Percentiles rank a stretch among this genome's conserved stretches.
These are phyloP conservation scores for Planoprotostelium fungivorum DNA, from an alignment of 78 protist species.

Conservation along the genomic window DNA sequence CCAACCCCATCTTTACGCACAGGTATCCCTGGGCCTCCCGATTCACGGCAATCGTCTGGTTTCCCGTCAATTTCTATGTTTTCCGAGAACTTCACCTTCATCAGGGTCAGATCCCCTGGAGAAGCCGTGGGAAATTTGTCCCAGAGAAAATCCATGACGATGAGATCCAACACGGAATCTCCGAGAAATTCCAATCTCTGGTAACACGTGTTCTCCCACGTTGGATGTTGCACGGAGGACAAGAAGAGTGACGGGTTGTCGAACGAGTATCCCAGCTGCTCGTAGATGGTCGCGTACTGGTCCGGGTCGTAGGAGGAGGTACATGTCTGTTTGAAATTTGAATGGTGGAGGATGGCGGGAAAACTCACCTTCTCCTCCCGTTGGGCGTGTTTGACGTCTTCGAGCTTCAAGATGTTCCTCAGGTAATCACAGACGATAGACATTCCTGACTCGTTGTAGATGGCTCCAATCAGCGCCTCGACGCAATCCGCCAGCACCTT, in stretches of 20 bases:
- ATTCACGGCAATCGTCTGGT: background rate
- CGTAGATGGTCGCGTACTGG: background rate
- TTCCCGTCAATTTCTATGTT: background rate
- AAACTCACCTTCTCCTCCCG: too few species aligned
- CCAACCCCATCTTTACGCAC: background rate
- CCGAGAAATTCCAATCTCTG: constrained; percentile 54
- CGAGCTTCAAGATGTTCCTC: too few species aligned
- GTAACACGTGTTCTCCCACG: background rate
- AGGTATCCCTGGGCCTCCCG: background rate
- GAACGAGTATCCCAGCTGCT: background rate
- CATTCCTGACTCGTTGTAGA: too few species aligned
- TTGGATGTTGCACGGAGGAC: background rate
- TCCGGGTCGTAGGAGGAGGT: too few species aligned
- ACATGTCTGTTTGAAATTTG: too few species aligned
- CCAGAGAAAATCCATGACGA: constrained; percentile 21
- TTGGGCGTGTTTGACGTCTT: too few species aligned
- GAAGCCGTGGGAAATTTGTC: background rate
- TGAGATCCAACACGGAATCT: constrained; percentile 29
- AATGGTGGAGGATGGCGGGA: too few species aligned
- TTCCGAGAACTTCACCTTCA: background rate
- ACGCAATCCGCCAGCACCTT: too few species aligned
- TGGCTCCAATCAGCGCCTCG: too few species aligned
- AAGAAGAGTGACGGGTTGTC: background rate
- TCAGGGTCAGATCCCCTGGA: background rate
- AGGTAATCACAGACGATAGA: too few species aligned